Base-by-base conservation (phyloP, 2,329 filamentous ascomycete species). In the Dothistroma pini region DNA sequence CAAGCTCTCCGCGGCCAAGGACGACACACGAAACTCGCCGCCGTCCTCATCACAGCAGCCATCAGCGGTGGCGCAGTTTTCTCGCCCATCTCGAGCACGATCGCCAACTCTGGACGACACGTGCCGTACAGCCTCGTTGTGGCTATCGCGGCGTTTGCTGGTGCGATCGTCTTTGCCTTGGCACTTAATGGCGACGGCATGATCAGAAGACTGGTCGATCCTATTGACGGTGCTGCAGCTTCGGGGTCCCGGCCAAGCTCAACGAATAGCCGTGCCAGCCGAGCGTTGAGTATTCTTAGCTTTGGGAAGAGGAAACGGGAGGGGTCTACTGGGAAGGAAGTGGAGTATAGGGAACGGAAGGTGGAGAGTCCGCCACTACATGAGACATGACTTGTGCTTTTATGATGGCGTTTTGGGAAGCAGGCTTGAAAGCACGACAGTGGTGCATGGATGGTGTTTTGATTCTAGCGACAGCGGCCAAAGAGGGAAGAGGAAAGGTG, bases 1-100 rank as follows among this genome's bases (percentile, higher is more conserved):
- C 82, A 84, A 63, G 76, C 78, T 2, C 76, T 88, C 10, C 83
- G 84, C 22, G 85, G 85, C 9, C 77, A 85, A 65, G 84, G 83
- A 6, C 76, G 72, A 14, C 80, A 84, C 68, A 86, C 84, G 16
- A 86, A 86, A 67, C 78, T 81, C 34, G 85, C 81, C 7, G 77
- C 80, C 7, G 79, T 80, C 0, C 66, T 84, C 2, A 71, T 88
- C 50, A 83, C 83, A 0, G 78, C 80, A 10, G 80, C 82, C 4
- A 81, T 85, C 48, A 77, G 77, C 19, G 82, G 82, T 10, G 85
- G 83, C 1, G 79, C 79, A 1, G 75, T 81, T 34, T 82, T 86
- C 59, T 81, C 84, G 0, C 83, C 83, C 9, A 80, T 86, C 58
- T 79, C 82, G 63, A 80, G 78, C 56, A 78, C 78, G 0, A 78